phyloP scores from a whole-genome alignment of 2,329 filamentous ascomycete genomes.

The Fusarium sp. region DNA sequence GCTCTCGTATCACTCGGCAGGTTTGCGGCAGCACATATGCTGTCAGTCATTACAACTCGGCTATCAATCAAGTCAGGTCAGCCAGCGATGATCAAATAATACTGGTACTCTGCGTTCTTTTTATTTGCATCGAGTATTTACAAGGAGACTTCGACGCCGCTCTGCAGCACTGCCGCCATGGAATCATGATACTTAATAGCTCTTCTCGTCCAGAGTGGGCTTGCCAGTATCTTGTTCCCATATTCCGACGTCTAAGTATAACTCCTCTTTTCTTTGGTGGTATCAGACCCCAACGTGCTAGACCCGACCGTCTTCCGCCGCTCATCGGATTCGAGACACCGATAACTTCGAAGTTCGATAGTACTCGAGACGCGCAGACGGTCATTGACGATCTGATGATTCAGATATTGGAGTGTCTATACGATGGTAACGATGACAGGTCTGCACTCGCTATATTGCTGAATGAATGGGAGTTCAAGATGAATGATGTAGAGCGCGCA shows the following conservation, averaged over 20 bases:
- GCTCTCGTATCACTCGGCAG: not conserved
- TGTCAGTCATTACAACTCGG: slow-evolving; percentile 18
- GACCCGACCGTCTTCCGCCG: not conserved
- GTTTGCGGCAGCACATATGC: slow-evolving; percentile 16
- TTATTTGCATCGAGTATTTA: slow-evolving; percentile 25
- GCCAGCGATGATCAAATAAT: slow-evolving; percentile 4
- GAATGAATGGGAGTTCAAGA: not conserved
- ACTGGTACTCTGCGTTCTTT: slow-evolving; percentile 22
- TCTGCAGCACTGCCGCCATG: slow-evolving; percentile 12
- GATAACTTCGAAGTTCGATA: not conserved
- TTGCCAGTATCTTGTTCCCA: slow-evolving; percentile 4
- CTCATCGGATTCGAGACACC: not conserved
- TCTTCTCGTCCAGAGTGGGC: not conserved
- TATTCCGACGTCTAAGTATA: slow-evolving; percentile 22
- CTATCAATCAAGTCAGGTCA: slow-evolving; percentile 13
- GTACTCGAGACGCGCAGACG: not conserved
- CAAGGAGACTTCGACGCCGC: slow-evolving; percentile 19
- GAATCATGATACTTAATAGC: not conserved
- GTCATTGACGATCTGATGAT: not conserved
- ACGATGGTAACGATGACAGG: not conserved
- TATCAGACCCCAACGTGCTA: not conserved
- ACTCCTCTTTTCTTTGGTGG: slow-evolving; percentile 14
- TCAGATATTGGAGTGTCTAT: not conserved
- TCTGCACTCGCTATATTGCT: not conserved
- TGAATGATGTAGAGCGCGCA: not conserved